Evolutionary conservation across 371 early-diverging fungal species (phyloP).

Genomic region (Mucor saturninus): DNA sequence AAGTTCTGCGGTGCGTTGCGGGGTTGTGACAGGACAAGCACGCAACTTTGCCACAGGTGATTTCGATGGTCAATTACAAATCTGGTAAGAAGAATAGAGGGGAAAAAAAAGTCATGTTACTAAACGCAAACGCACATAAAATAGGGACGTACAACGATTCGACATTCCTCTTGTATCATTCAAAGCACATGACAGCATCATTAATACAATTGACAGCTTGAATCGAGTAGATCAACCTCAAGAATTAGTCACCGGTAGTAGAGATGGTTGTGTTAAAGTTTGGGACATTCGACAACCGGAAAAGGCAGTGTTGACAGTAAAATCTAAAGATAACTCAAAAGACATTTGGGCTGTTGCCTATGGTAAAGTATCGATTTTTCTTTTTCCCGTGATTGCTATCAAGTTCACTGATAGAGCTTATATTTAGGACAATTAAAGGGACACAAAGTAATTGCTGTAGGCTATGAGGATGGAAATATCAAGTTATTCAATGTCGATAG

Average conservation of each 20-base stretch:
- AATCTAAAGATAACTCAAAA: conserved; percentile 49
- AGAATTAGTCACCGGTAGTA: conserved; percentile 76
- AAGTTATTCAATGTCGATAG: conserved; percentile 72
- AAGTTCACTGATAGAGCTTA: background rate
- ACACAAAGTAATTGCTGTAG: conserved; percentile 57
- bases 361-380: conserved; percentile 47
- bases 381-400: background rate
- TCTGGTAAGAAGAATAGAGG: conserved; percentile 51
- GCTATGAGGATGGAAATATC: conserved; percentile 85
- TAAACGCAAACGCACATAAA: background rate
- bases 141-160: conserved; percentile 71
- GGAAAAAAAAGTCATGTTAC: background rate
- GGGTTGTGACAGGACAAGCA: conserved; percentile 56
- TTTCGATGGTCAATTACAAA: conserved; percentile 70
- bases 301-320: conserved; percentile 66
- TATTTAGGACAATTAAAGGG: conserved; percentile 16
- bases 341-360: conserved; percentile 85
- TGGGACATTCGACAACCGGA: conserved; percentile 82
- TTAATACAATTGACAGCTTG: conserved; percentile 77
- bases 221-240: conserved; percentile 54
- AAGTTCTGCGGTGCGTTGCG: conserved; percentile 65
- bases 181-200: conserved; percentile 75
- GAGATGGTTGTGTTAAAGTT: conserved; percentile 79
- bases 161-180: conserved; percentile 65
- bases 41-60: conserved; percentile 79